Base-by-base conservation (phyloP, 768 basidiomycete species). In the Trametes elegans region DNA sequence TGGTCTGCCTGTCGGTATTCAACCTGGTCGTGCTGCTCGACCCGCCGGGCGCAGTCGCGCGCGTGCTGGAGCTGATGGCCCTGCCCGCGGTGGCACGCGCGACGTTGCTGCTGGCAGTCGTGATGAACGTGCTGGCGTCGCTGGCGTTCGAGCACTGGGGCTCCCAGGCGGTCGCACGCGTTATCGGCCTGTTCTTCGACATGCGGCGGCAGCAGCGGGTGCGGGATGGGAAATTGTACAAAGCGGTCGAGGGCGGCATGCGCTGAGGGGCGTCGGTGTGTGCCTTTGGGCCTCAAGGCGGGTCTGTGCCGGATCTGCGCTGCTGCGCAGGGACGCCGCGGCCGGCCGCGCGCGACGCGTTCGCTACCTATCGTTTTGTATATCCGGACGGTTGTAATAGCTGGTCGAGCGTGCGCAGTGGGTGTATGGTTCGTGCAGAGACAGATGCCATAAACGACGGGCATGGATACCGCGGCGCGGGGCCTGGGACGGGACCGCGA, bases 91-190 rank as follows among this genome's bases (percentile, higher is more conserved):
- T 78, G 24, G 95, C 84, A 58, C 84, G 90, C 52, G 68, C 80
- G 55, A 80, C 83, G 63, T 75, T 99, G n/a, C 73, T 93, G 19
- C 64, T 76, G 4, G 84, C 81, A 23, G 87, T 85, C 5, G 70
- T 78, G 42, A 67, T 83, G 46, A 98, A 98, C 73, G 79, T 92
- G 19, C 74, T 73, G 5, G 62, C 83, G 19, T 93, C 89, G 9
- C 73, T 89, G 67, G 78, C 72, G 0, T 96, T 87, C 62, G 97
- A 99, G 69, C 77, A 78, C 48, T 93, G 86, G 85, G 82, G 80
- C 3, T 74, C 83, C n/a, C 77, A 74, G 48, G 67, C 71, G 16
- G 76, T 90, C 27, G 81, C 86, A 9, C 71, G 66, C n/a, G 27
- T 79, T 27, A 71, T 88, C n/a, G 83, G 81, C 4, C 63, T 66